Base-by-base conservation (phyloP, 2,329 filamentous ascomycete species). In the Microdochium paspali region DNA sequence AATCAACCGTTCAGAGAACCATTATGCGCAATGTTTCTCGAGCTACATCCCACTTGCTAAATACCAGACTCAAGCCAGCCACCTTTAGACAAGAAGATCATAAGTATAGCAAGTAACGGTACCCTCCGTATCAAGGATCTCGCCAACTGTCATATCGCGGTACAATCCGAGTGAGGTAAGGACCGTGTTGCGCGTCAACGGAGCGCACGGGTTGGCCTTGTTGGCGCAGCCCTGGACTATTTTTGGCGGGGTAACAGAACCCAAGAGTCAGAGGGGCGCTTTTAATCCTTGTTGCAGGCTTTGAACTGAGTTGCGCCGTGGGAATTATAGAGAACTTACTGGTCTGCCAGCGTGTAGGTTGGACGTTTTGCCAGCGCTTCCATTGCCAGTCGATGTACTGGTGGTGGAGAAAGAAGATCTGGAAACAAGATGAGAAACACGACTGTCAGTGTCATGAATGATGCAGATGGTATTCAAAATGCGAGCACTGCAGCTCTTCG, bases 401-500 rank as follows among this genome's bases (percentile, higher is more conserved):
- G 26, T 47, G 46, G 40, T 47, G 46, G 24, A 47, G 21, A 26
- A 47, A 47, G 39, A 47, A 47, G n/a, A 47, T 15, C 21, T 15
- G 2, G n/a, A 4, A 9, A 40, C 20, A 12, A 9, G 28, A 24
- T 23, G 40, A 15, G 2, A 4, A 21, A 18, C 23, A 20, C 4
- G 7, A 20, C 25, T 10, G n/a, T 21, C 44, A n/a, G n/a, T n/a
- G n/a, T n/a, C n/a, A n/a, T n/a, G n/a, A n/a, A n/a, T n/a, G n/a
- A n/a, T n/a, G n/a, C n/a, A n/a, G n/a, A n/a, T n/a, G n/a, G n/a
- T n/a, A n/a, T n/a, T n/a, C n/a, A n/a, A n/a, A n/a, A n/a, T n/a
- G n/a, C n/a, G n/a, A n/a, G n/a, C n/a, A n/a, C n/a, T n/a, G n/a
- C n/a, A n/a, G n/a, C n/a, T n/a, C n/a, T n/a, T n/a, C n/a, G n/a